phyloP scores from a whole-genome alignment of 139 green algal genomes.

The Chlorella vulgaris region DNA sequence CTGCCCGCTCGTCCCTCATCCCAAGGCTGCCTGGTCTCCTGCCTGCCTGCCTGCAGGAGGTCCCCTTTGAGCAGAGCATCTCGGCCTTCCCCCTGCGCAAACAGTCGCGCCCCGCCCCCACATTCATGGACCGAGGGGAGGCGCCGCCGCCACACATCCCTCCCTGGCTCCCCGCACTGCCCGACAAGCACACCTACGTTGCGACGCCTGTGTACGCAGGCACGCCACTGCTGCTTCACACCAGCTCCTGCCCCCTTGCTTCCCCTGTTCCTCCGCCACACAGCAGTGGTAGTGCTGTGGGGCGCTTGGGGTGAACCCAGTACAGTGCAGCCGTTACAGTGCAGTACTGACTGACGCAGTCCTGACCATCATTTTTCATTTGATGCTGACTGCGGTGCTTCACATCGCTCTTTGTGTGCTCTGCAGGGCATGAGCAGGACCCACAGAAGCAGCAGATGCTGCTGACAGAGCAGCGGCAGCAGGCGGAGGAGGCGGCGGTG shows the following conservation, averaged over 20 bases:
- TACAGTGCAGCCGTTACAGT: too few relatives aligned
- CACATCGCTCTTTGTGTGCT: constrained; percentile 16
- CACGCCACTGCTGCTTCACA: not conserved
- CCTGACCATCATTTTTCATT: too few relatives aligned
- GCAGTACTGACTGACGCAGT: too few relatives aligned
- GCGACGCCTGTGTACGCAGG: constrained; percentile 44
- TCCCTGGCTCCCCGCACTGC: constrained; percentile 82
- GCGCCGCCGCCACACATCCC: constrained; percentile 73
- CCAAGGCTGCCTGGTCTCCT: too few relatives aligned
- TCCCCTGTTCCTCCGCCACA: too few relatives aligned
- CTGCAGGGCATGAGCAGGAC: constrained; percentile 35
- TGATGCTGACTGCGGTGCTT: too few relatives aligned
- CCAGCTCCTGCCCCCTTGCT: not conserved
- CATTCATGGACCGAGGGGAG: constrained; percentile 57
- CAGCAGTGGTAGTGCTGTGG: too few relatives aligned
- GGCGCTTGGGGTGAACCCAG: too few relatives aligned
- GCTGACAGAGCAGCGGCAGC: constrained; percentile 18
- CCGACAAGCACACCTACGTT: constrained; percentile 84
- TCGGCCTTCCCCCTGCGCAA: constrained; percentile 64
- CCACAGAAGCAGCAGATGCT: constrained; percentile 18
- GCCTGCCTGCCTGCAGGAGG: constrained; percentile 41
- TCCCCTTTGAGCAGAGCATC: constrained; percentile 73
- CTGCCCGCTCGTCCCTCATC: too few relatives aligned
- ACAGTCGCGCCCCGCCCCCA: constrained; percentile 47
- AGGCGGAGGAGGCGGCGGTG: constrained; percentile 40